phyloP scores from a whole-genome alignment of 139 green algal species.

The Asterochloris erici region DNA sequence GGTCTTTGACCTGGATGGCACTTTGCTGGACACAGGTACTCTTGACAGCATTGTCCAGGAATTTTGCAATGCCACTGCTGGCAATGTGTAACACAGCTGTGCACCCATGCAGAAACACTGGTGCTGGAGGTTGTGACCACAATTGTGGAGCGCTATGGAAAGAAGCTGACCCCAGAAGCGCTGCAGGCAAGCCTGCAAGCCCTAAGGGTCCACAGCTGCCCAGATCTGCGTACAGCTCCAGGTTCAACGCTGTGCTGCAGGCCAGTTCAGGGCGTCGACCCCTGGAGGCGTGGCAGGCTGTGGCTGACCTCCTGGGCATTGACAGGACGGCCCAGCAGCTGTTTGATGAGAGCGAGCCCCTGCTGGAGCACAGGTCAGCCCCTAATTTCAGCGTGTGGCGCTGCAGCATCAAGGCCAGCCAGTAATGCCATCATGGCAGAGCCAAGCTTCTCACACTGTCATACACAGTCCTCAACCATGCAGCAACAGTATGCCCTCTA shows the following conservation, averaged over 20 bases:
- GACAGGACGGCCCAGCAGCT: slow-evolving; percentile 45
- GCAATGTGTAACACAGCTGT: neutral
- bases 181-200: neutral
- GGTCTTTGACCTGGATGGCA: slow-evolving; percentile 84
- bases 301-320: slow-evolving; percentile 47
- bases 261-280: slow-evolving; percentile 62
- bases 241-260: neutral
- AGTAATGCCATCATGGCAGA: too few species aligned
- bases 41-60: neutral
- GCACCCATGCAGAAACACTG: slow-evolving; percentile 55
- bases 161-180: slow-evolving; percentile 40
- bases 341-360: slow-evolving; percentile 53
- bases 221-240: neutral
- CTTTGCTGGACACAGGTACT: slow-evolving; percentile 70
- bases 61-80: neutral
- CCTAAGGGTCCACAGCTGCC: neutral
- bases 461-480: too few species aligned
- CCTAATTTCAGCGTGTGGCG: too few species aligned
- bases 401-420: too few species aligned
- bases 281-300: slow-evolving; percentile 63
- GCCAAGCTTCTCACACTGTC: too few species aligned
- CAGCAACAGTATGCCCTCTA: too few species aligned
- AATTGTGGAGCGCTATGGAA: slow-evolving; percentile 52
- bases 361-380: slow-evolving; percentile 21
- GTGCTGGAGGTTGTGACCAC: slow-evolving; percentile 47